These are phyloP conservation scores for Golovinomyces cichoracearum DNA, from an alignment of 2,329 filamentous ascomycete species.

Conservation along the genomic window DNA sequence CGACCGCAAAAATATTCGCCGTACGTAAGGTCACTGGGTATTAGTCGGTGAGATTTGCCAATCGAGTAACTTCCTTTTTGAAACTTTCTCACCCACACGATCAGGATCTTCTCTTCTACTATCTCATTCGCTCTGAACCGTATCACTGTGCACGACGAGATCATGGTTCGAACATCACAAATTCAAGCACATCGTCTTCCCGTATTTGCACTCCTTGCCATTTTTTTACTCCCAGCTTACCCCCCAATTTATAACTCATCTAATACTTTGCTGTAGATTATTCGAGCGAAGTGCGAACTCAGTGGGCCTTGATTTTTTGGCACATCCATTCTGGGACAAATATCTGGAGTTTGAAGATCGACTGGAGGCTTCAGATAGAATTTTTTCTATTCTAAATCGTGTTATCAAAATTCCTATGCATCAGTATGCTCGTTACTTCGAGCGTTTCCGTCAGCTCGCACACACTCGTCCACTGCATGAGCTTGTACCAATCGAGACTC, in stretches of 20 bases:
- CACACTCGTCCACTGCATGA: slow-evolving; percentile 47
- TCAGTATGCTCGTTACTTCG: slow-evolving; percentile 84
- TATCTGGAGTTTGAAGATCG: slow-evolving; percentile 94
- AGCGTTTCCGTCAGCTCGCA: slow-evolving; percentile 58
- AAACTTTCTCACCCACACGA: slow-evolving; percentile 38
- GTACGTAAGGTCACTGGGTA: slow-evolving; percentile 15
- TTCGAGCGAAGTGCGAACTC: slow-evolving; percentile 71
- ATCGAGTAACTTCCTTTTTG: slow-evolving; percentile 28
- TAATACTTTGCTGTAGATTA: slow-evolving; percentile 29
- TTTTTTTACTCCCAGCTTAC: slow-evolving; percentile 11
- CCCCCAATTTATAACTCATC: slow-evolving; percentile 5
- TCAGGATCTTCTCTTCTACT: slow-evolving; percentile 31
- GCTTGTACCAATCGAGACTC: slow-evolving; percentile 39
- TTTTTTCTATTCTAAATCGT: slow-evolving; percentile 60
- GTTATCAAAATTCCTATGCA: slow-evolving; percentile 82
- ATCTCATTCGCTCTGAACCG: slow-evolving; percentile 20
- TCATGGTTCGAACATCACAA: slow-evolving; percentile 23
- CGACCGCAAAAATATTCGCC: slow-evolving; percentile 8
- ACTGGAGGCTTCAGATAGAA: slow-evolving; percentile 55
- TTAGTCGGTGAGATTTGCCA: slow-evolving; percentile 47
- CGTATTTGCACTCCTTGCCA: slow-evolving; percentile 34
- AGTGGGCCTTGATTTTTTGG: slow-evolving; percentile 78
- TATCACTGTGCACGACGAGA: slow-evolving; percentile 17
- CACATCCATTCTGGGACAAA: slow-evolving; percentile 96
- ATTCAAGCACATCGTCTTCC: slow-evolving; percentile 27